Evolutionary conservation across 768 basidiomycete species (phyloP), one percentile per base, ranked within the genome.

Genomic region (Lactifluus pinguis): DNA sequence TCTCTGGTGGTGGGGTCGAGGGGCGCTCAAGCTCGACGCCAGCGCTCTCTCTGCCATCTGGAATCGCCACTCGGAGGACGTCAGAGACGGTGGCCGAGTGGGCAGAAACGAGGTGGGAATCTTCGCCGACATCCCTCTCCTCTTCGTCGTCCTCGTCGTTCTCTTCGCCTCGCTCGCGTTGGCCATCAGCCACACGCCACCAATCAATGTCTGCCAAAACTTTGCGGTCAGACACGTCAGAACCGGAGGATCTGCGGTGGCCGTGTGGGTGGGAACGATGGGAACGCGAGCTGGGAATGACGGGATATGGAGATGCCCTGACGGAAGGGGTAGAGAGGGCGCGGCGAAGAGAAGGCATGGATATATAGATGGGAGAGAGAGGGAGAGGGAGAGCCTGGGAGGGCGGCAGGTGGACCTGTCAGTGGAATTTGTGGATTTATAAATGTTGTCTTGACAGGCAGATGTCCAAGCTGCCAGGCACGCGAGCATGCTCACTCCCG

Each of bases 131-230:
- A 21, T 57, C 65, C 57, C 68, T 65, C 41, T 70, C 68, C 19
- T 60, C 72, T 54, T 55, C 59, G 49, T 71, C 72, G 58, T 69
- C 71, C 54, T 69, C 66, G 69, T 76, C 77, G 69, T 76, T 76
- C 66, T 70, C 72, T 65, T 73, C 76, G 68, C 76, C 76, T 69
- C 72, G 73, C 68, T 79, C 78, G 73, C 77, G 79, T 74, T 92
- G 88, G 64, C 86, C 84, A 62, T 84, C 87, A 64, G 80, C 75
- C 66, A 91, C 88, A 68, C 78, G 81, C 89, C 89, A 91, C 89
- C 89, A 92, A 71, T 90, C 89, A 69, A 92, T 86, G 76, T 92
- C 89, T 38, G 87, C 89, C 62, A 92, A 79, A 67, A 92, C 87
- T 66, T 87, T 80, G 69, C 89, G 80, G 65, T 72, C 76, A 66